phyloP scores from a whole-genome alignment of 2,329 filamentous ascomycete species.

The Trichoderma atrobrunneum region DNA sequence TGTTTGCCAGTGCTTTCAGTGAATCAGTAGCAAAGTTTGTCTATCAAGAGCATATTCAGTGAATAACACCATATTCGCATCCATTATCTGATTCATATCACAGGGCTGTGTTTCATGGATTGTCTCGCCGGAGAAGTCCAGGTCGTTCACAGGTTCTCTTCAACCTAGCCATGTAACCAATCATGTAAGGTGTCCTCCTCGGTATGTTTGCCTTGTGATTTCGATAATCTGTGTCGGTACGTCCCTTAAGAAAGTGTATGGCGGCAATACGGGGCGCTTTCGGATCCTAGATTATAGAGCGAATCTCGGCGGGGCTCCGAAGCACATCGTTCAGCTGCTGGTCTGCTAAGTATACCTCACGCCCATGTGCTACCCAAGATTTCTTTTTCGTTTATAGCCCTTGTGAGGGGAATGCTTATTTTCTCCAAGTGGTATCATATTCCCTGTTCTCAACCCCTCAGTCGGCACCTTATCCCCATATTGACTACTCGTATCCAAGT shows the following conservation, averaged over 20 bases:
- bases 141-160: not conserved
- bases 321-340: not conserved
- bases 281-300: not conserved
- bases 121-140: not conserved
- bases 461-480: not conserved
- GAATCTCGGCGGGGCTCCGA: not conserved
- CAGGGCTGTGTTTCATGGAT: not conserved
- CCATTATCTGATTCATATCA: not conserved
- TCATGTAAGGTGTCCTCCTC: not conserved
- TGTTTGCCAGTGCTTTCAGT: not conserved
- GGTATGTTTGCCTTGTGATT: not conserved
- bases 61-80: not conserved
- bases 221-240: not conserved
- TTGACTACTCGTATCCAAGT: not conserved
- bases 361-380: not conserved
- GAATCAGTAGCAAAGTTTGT: not conserved
- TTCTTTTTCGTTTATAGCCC: not conserved
- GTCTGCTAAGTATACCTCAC: not conserved
- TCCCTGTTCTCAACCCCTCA: not conserved
- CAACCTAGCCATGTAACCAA: not conserved
- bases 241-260: not conserved
- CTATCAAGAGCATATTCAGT: not conserved
- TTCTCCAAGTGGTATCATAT: not conserved
- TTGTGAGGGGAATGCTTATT: not conserved
- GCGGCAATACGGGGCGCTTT: not conserved